These are phyloP conservation scores for Fusarium humuli DNA, from an alignment of 2,329 filamentous ascomycete genomes.

Conservation along the genomic window DNA sequence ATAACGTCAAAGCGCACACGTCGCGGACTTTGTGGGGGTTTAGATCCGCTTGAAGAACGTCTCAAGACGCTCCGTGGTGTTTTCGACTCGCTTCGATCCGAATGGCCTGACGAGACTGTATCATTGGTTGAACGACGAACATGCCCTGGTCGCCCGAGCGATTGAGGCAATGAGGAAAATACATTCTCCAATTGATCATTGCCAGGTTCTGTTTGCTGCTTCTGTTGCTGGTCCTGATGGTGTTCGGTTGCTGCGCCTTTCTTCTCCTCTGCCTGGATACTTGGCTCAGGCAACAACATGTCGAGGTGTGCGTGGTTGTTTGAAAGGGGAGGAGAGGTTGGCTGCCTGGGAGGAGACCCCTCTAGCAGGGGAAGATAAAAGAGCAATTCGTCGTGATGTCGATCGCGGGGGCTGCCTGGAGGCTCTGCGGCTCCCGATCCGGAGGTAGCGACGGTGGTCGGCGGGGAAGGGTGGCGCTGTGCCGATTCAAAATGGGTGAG, in stretches of 20 bases:
- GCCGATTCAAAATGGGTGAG: constrained; percentile 46
- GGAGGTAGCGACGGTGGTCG: constrained; percentile 46
- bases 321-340: constrained; percentile 35
- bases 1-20: constrained; percentile 72
- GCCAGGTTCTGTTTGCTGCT: not conserved
- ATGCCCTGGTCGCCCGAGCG: constrained; percentile 50
- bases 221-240: constrained; percentile 27
- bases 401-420: constrained; percentile 62
- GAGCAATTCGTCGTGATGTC: constrained; percentile 69
- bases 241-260: constrained; percentile 42
- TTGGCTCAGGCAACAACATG: constrained; percentile 46
- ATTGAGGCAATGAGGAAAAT: constrained; percentile 32
- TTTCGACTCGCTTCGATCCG: constrained; percentile 64
- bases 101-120: constrained; percentile 62
- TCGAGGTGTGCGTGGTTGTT: constrained; percentile 32
- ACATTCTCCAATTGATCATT: constrained; percentile 30
- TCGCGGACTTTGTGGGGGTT: constrained; percentile 65
- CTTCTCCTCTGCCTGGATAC: constrained; percentile 41
- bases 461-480: constrained; percentile 49
- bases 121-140: constrained; percentile 59
- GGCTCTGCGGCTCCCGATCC: constrained; percentile 47
- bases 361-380: constrained; percentile 74
- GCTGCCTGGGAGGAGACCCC: constrained; percentile 49
- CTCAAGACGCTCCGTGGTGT: constrained; percentile 68
- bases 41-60: constrained; percentile 64